Evolutionary conservation across 2,329 filamentous ascomycete species (phyloP), one percentile per base, ranked within the genome.

Genomic region (Cladobotryum mycophilum): DNA sequence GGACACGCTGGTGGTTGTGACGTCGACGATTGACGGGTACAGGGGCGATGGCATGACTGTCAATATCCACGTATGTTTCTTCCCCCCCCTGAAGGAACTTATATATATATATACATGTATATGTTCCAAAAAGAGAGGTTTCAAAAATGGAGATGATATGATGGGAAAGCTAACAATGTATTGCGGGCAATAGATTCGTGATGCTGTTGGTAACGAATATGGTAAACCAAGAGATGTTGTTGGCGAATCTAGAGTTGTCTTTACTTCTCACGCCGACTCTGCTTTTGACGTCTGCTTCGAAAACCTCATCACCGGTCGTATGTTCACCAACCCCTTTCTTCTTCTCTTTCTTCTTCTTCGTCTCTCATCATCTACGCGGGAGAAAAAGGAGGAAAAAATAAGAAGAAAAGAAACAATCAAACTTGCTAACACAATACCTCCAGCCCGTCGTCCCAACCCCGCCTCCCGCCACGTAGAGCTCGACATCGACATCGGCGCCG

Each of bases 201-300:
- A 99, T 73, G 85, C 90, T 14, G 82, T 96, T 61, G 92, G 91
- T 66, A 99, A 99, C 73, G 90, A 97, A 71, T 96, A 97, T 72
- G 90, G 88, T 66, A 82, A 84, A 55, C 89, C 93, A 48, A 92
- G 87, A 72, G 91, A 99, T 65, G 83, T 97, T 54, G 87, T 84
- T 14, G 93, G 93, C 70, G 91, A 96, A 75, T 87, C 88, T 69
- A 84, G 92, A 67, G 91, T 90, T 68, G 89, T 92, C 46, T 99
- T 99, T 69, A 97, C 92, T 44, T 89, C 91, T 36, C 88, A 93
- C 67, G 85, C 85, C 47, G 91, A 97, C 70, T 88, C 89, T 34
- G 88, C 89, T 9, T 96, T 99, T 65, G 92, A 97, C 64, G 89
- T 99, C 47, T 99, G 92, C 79, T 95, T 96, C 67, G 88, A 95